Conservation (phyloP, 139 green algal genomes). For the Ettlia oleoabundans region DNA sequence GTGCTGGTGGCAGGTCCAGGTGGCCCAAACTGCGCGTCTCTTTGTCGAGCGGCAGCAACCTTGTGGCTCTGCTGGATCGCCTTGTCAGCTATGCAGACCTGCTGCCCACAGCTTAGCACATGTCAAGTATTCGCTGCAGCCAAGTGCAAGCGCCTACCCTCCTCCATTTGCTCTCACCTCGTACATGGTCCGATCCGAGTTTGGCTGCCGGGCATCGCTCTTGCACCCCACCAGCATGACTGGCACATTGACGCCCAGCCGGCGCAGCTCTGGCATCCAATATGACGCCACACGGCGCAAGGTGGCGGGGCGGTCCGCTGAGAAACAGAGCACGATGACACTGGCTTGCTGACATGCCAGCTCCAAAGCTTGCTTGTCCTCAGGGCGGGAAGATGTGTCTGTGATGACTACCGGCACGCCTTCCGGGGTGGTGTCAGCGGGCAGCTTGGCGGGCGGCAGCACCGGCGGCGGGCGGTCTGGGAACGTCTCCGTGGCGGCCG, state of each 20-base stretch:
- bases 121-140: background rate
- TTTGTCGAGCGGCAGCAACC: no score
- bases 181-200: constrained; percentile 62
- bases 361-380: constrained; percentile 71
- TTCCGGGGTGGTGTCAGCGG: constrained; percentile 73
- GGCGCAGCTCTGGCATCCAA: constrained; percentile 80
- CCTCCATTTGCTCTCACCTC: constrained; percentile 33
- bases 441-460: constrained; percentile 79
- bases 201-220: constrained; percentile 61
- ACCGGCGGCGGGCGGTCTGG: constrained; percentile 72
- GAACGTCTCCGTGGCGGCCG: constrained; percentile 82
- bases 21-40: no score
- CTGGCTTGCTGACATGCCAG: constrained; percentile 64
- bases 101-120: no score
- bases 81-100: no score
- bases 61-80: no score
- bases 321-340: constrained; percentile 82
- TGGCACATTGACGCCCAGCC: constrained; percentile 56
- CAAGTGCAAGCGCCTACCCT: background rate
- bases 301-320: constrained; percentile 50
- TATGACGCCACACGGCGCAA: constrained; percentile 62
- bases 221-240: constrained; percentile 83
- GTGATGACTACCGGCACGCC: constrained; percentile 75
- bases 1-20: no score
- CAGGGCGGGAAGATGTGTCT: constrained; percentile 78